phyloP scores from a whole-genome alignment of 1,139 yeast genomes.

The Debaryomyces psychrophilus region DNA sequence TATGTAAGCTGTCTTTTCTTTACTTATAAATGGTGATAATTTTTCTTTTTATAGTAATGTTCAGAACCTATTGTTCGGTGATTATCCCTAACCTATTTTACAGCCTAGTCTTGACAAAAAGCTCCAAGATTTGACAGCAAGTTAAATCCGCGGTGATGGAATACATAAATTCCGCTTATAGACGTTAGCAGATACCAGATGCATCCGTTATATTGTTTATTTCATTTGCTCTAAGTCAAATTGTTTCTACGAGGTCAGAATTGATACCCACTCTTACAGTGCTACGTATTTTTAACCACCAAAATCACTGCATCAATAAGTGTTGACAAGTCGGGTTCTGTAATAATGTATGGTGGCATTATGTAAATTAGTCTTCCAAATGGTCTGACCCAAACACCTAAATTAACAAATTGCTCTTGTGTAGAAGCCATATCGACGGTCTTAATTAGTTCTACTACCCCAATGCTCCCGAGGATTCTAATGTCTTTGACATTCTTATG shows the following conservation, averaged over 20 bases:
- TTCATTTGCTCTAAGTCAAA: neutral
- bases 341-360: constrained; percentile 29
- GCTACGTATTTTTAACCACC: neutral
- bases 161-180: neutral
- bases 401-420: constrained; percentile 20
- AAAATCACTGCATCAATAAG: constrained; percentile 11
- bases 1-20: neutral
- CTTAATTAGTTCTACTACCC: constrained; percentile 25
- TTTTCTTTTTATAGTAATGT: neutral
- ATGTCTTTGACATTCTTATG: constrained; percentile 10
- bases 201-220: neutral
- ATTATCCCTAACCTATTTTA: neutral
- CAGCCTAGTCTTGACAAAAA: neutral
- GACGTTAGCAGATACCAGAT: too few relatives aligned
- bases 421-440: constrained; percentile 22
- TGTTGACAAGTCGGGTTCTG: constrained; percentile 17
- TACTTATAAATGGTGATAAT: neutral
- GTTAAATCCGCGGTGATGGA: neutral
- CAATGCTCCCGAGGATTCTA: constrained; percentile 24
- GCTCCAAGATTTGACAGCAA: neutral
- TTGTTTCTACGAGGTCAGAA: neutral
- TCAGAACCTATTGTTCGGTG: neutral
- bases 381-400: constrained; percentile 27
- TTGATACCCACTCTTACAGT: neutral
- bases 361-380: constrained; percentile 26